Evolutionary conservation across 129 eudicot genomes (phyloP).

Genomic region (sunflower (Helianthus annuus)): DNA sequence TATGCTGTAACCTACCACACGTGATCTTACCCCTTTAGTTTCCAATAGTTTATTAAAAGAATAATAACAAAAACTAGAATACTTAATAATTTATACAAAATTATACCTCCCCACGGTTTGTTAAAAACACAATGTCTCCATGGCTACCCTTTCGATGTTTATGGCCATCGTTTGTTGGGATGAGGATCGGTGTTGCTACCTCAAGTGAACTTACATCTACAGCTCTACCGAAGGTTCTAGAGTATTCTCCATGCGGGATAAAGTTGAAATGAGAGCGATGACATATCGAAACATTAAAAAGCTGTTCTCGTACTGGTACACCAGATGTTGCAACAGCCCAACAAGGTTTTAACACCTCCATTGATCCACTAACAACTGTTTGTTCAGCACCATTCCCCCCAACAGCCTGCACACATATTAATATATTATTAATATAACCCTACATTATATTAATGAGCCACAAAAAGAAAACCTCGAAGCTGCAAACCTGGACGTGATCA

Average conservation of each 20-base stretch:
- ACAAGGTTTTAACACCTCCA: slow-evolving; percentile 96
- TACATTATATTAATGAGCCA: background rate
- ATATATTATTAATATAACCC: background rate
- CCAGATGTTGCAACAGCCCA: slow-evolving; percentile 99
- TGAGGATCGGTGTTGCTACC: slow-evolving; percentile 90
- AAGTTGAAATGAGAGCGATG: slow-evolving; percentile 78
- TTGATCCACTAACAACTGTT: slow-evolving; percentile 95
- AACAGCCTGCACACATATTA: slow-evolving; percentile 55
- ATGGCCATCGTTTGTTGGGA: slow-evolving; percentile 83
- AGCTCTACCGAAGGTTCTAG: slow-evolving; percentile 71
- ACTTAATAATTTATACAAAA: slow-evolving; percentile 31
- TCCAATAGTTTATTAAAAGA: background rate
- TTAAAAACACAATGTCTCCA: slow-evolving; percentile 90
- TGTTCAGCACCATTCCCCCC: slow-evolving; percentile 96
- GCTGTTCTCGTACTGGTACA: slow-evolving; percentile 94
- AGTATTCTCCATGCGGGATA: slow-evolving; percentile 86
- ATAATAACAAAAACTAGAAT: background rate
- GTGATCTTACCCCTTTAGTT: slow-evolving; percentile 27
- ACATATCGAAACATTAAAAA: slow-evolving; percentile 94
- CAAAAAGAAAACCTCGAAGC: slow-evolving; percentile 2
- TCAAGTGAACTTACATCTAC: slow-evolving; percentile 76
- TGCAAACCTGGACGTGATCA: slow-evolving; percentile 93
- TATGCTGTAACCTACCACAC: slow-evolving; percentile 79
- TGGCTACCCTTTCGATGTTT: slow-evolving; percentile 88
- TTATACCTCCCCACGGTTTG: slow-evolving; percentile 93